Evolutionary conservation across 2,329 filamentous ascomycete genomes (phyloP), one percentile per base, ranked within the genome.

Genomic region (Zasmidium angulare): DNA sequence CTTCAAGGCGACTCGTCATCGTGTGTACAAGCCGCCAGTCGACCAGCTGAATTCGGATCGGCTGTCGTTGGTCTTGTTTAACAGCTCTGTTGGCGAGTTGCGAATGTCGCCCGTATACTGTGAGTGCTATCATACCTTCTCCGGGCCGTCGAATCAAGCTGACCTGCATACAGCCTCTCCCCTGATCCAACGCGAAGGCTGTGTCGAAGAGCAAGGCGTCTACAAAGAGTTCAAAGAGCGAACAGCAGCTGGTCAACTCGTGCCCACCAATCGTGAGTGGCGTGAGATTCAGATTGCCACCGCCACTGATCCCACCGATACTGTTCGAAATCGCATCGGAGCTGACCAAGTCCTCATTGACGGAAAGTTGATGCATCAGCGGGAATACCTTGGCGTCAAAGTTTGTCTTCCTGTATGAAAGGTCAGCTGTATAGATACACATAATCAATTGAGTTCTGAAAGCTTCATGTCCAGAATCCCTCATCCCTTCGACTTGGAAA

Each of bases 281-380:
- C 74, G 79, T n/a, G 79, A 82, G 66, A 79, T 80, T 24, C 78
- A 81, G 64, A 80, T 81, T 48, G 68, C 77, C 0, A 80, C 77
- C 11, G 61, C 53, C 2, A 63, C 58, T 1, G 61, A 63, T 58
- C 60, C 62, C 12, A 79, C 78, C 0, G 77, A 79, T 62, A 73
- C 71, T 0, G 69, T 71, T 67, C 43, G 71, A 43, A 79, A 79
- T 62, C 66, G 76, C 9, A 60, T 79, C 36, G 77, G 77, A 49
- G 77, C 72, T 19, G 70, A 79, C 55, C 77, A 80, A 55, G 73
- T 77, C 0, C 58, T 79, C 1, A 72, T 79, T 56, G 70, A 78
- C 61, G 77, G 78, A 46, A 79, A 79, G 66, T 63, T 79, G 10
- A 79, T 79, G 77, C 75, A 78, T 26, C 77, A 80, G 59, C 66